A percentile compares a stretch with the other conserved stretches of the same genome.
Evolutionary conservation across 2,329 filamentous ascomycete species (phyloP).

Genomic region (Cucurbitaria berberidis): DNA sequence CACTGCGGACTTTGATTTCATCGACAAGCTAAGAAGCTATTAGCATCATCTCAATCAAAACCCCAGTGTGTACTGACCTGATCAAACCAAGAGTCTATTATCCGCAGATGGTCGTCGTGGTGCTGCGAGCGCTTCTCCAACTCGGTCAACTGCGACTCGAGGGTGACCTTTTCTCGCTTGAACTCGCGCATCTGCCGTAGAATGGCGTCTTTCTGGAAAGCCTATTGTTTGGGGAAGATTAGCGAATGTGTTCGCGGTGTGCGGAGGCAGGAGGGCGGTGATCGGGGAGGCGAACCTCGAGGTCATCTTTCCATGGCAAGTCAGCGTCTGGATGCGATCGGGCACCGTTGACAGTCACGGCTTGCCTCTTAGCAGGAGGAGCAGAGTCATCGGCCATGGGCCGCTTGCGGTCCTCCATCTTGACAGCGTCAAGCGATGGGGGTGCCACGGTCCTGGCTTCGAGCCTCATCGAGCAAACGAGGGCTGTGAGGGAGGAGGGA

Average conservation of each 20-base stretch:
- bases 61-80: constrained; percentile 67
- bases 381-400: constrained; percentile 85
- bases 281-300: constrained; percentile 70
- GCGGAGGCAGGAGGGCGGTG: constrained; percentile 23
- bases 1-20: constrained; percentile 54
- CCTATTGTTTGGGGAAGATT: constrained; percentile 58
- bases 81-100: constrained; percentile 91
- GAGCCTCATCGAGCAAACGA: constrained; percentile 79
- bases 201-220: constrained; percentile 95
- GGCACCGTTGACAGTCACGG: constrained; percentile 73
- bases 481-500: constrained; percentile 34
- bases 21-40: constrained; percentile 52
- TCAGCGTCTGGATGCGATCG: constrained; percentile 70
- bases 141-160: constrained; percentile 82
- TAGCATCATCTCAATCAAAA: constrained; percentile 26
- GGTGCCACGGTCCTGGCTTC: constrained; percentile 74
- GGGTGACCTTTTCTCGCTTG: constrained; percentile 82
- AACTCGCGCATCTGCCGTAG: constrained; percentile 98
- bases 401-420: constrained; percentile 99
- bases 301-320: constrained; percentile 73
- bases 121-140: constrained; percentile 77
- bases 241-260: constrained; percentile 36
- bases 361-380: constrained; percentile 90
- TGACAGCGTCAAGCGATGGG: constrained; percentile 79
- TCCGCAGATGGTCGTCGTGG: constrained; percentile 90